Percentiles rank a stretch among this genome's conserved stretches.
phyloP scores from a whole-genome alignment of 257 asterid species.

The Haberlea rhodopensis region DNA sequence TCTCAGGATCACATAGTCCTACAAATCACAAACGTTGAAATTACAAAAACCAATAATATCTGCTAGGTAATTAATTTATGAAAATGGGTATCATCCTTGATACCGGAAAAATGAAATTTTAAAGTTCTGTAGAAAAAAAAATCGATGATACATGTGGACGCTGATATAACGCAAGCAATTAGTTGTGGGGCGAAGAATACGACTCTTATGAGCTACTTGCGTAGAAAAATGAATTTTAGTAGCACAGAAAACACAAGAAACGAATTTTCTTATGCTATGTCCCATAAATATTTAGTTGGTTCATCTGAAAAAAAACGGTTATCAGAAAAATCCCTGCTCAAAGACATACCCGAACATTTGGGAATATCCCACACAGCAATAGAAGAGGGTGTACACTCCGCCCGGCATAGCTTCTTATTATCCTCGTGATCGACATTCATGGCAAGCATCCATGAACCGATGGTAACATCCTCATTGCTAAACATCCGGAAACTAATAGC shows the following conservation, averaged over 20 bases:
- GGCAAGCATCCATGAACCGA: conserved; percentile 99
- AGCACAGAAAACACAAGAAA: not conserved
- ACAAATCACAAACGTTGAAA: not conserved
- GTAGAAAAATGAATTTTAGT: not conserved
- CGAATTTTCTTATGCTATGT: not conserved
- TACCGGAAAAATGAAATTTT: not conserved
- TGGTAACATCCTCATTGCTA: conserved; percentile 97
- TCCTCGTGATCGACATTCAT: conserved; percentile 94
- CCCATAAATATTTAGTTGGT: not conserved
- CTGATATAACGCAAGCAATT: too few species aligned
- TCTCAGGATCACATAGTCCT: not conserved
- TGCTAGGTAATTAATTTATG: not conserved
- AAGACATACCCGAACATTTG: not conserved
- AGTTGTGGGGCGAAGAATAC: not conserved
- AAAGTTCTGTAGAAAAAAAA: not conserved
- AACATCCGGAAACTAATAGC: conserved; percentile 89
- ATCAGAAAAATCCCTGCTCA: too few species aligned
- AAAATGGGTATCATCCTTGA: too few species aligned
- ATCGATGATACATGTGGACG: too few species aligned
- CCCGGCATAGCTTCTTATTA: conserved; percentile 58
- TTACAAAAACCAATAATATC: too few species aligned
- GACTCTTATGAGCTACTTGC: not conserved
- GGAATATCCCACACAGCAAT: not conserved
- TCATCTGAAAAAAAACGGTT: too few species aligned
- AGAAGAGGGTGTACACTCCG: conserved; percentile 53